Evolutionary conservation across 495 filamentous ascomycete species (phyloP).

Genomic region (Neurospora sp.): DNA sequence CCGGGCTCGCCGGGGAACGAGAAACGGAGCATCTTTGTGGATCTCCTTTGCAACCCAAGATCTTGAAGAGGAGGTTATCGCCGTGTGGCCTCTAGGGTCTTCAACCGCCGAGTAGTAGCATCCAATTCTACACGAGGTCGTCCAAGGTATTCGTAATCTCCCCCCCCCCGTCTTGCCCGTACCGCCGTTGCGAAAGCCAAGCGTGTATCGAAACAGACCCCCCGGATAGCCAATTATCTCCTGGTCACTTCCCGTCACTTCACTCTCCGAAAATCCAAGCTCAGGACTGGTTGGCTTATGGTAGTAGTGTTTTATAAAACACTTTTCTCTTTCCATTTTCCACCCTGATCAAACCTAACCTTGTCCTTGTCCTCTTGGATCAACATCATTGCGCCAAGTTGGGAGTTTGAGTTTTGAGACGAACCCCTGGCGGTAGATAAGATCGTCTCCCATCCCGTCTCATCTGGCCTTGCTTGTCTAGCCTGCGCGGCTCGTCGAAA

Average conservation of each 20-base stretch:
- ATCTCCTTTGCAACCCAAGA: background rate
- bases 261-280: background rate
- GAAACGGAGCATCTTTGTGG: background rate
- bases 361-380: background rate
- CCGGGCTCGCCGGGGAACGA: background rate
- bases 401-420: background rate
- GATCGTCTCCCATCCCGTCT: background rate
- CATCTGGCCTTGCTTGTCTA: background rate
- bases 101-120: background rate
- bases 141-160: background rate
- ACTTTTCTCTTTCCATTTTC: background rate
- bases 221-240: background rate
- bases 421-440: background rate
- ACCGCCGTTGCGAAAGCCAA: background rate
- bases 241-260: background rate
- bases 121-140: background rate
- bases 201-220: background rate
- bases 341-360: background rate
- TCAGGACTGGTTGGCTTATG: background rate
- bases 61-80: background rate
- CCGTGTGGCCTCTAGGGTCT: background rate
- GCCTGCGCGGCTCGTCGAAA: background rate
- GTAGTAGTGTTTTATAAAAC: background rate
- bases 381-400: background rate
- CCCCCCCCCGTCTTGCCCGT: background rate